Percentiles rank a stretch among this genome's conserved stretches.
These are phyloP conservation scores for Medicago truncatula DNA, from an alignment of 306 rosid genomes.

Conservation along the genomic window MtrunA17r5.0-ANR NC_053048.1:54455501-54456000, in stretches of 20 bases:
- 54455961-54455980: slow-evolving; percentile 79
- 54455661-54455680: slow-evolving; percentile 89
- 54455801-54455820: background rate
- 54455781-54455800: background rate
- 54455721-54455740: slow-evolving; percentile 63
- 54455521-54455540: slow-evolving; percentile 70
- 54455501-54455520: slow-evolving; percentile 77
- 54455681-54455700: slow-evolving; percentile 72
- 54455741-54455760: background rate
- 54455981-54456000: slow-evolving; percentile 70
- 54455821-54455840: slow-evolving; percentile 17
- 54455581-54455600: background rate
- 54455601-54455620: slow-evolving; percentile 35
- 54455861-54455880: slow-evolving; percentile 51
- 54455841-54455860: slow-evolving; percentile 58
- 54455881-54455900: slow-evolving; percentile 69
- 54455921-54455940: slow-evolving; percentile 83
- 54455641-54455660: slow-evolving; percentile 75
- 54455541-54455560: slow-evolving; percentile 93
- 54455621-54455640: slow-evolving; percentile 86
- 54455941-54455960: slow-evolving; percentile 68
- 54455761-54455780: background rate
- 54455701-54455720: slow-evolving; percentile 56
- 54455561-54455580: background rate
- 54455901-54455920: slow-evolving; percentile 69